Percentiles rank a stretch among this genome's conserved stretches.
Evolutionary conservation across 345 rosid species (phyloP).

Genomic region (Dimocarpus longan): DNA sequence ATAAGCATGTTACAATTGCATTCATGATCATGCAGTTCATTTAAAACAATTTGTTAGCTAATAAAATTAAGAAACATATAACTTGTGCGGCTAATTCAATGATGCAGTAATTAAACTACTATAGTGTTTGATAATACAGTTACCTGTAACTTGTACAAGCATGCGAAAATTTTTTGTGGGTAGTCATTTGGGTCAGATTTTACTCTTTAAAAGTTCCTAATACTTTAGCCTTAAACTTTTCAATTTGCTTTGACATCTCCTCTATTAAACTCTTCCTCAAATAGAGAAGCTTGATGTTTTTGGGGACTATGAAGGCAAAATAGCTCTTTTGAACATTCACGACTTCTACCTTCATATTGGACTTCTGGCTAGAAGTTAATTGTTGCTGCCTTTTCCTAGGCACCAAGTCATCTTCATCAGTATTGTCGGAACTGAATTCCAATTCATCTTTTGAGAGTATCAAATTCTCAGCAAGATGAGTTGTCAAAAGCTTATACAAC

Average conservation of each 20-base stretch:
- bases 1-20: neutral
- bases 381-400: slow-evolving; percentile 23
- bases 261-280: slow-evolving; percentile 48
- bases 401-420: slow-evolving; percentile 6
- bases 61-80: too few relatives aligned
- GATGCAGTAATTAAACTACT: neutral
- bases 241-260: slow-evolving; percentile 45
- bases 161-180: slow-evolving; percentile 42
- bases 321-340: slow-evolving; percentile 19
- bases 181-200: slow-evolving; percentile 42
- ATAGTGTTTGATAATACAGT: neutral
- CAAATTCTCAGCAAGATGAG: slow-evolving; percentile 41
- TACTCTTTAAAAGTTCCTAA: slow-evolving; percentile 50
- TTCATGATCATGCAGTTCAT: neutral
- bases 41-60: neutral
- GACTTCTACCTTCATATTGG: slow-evolving; percentile 30
- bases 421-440: slow-evolving; percentile 7
- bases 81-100: neutral
- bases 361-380: slow-evolving; percentile 16
- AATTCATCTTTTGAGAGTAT: slow-evolving; percentile 34
- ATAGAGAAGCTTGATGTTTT: slow-evolving; percentile 57
- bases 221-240: slow-evolving; percentile 44
- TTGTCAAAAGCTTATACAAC: slow-evolving; percentile 33
- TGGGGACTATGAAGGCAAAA: slow-evolving; percentile 44
- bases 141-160: slow-evolving; percentile 60